phyloP scores from a whole-genome alignment of 148 eudicot genomes.

The Simmondsia chinensis region DNA sequence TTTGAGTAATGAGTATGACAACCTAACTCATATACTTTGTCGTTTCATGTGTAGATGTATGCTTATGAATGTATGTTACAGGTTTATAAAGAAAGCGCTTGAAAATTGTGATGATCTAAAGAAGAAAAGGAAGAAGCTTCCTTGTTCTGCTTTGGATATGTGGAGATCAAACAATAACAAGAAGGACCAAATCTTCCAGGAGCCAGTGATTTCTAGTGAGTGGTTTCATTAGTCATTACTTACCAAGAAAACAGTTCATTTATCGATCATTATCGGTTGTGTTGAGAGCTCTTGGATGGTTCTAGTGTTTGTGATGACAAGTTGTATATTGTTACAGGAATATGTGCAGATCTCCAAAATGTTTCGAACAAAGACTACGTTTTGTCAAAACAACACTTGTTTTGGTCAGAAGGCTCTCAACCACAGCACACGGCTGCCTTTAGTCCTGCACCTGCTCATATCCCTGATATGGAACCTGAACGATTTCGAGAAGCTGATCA shows the following conservation, averaged over 20 bases:
- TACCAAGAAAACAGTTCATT: too few species aligned
- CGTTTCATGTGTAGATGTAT: background rate
- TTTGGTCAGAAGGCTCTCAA: conserved; percentile 13
- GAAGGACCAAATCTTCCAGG: conserved; percentile 38
- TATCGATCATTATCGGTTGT: too few species aligned
- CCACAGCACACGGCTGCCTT: conserved; percentile 19
- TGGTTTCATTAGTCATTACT: background rate
- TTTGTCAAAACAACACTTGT: conserved; percentile 31
- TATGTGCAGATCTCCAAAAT: conserved; percentile 28
- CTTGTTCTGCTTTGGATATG: conserved; percentile 43
- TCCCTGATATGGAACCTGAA: conserved; percentile 31
- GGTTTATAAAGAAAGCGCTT: conserved; percentile 40
- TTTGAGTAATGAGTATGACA: conserved; percentile 48
- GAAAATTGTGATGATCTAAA: conserved; percentile 27
- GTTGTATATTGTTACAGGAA: conserved; percentile 36
- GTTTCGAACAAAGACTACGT: conserved; percentile 20
- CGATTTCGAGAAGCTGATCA: conserved; percentile 24
- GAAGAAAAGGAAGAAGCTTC: conserved; percentile 40
- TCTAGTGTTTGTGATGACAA: background rate
- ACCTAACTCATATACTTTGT: background rate
- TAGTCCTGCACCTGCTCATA: conserved; percentile 8
- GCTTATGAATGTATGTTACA: conserved; percentile 15
- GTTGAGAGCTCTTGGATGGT: background rate
- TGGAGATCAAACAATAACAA: conserved; percentile 45
- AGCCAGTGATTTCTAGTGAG: conserved; percentile 61